A percentile compares a stretch with the other conserved stretches of the same genome.
phyloP scores from a whole-genome alignment of 768 basidiomycete genomes.

The Sarcodon aspratus region DNA sequence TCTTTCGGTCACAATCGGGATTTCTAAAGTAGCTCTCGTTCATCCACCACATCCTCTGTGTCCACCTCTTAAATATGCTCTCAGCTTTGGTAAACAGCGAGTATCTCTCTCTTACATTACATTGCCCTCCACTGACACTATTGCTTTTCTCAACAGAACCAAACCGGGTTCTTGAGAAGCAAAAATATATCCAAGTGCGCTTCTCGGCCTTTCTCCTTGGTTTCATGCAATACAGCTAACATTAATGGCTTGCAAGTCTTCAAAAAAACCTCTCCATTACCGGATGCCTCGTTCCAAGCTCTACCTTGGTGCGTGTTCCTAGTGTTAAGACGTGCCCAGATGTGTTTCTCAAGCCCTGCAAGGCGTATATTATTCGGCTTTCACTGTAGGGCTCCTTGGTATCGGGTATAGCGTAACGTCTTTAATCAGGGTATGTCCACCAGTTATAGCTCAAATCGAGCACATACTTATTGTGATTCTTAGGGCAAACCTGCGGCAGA shows the following conservation, averaged over 20 bases:
- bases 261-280: slow-evolving; percentile 43
- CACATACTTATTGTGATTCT: not conserved
- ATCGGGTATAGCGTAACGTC: slow-evolving; percentile 38
- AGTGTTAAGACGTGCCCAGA: not conserved
- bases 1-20: slow-evolving; percentile 24
- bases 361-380: slow-evolving; percentile 48
- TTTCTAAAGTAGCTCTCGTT: slow-evolving; percentile 27
- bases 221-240: too few relatives aligned
- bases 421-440: slow-evolving; percentile 25
- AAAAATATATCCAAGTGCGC: slow-evolving; percentile 54
- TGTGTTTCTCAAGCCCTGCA: not conserved
- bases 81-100: slow-evolving; percentile 56
- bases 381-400: slow-evolving; percentile 41
- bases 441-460: not conserved
- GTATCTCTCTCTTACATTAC: slow-evolving; percentile 10
- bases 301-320: slow-evolving; percentile 42
- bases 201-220: not conserved
- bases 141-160: slow-evolving; percentile 30
- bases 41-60: slow-evolving; percentile 12
- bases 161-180: slow-evolving; percentile 55
- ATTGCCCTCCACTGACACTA: not conserved
- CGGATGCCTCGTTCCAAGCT: slow-evolving; percentile 50
- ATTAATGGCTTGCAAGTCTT: slow-evolving; percentile 12
- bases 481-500: slow-evolving; percentile 6
- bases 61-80: slow-evolving; percentile 31